Base-by-base conservation (phyloP, 2,329 filamentous ascomycete species). In the Neophaeococcomyces mojaviensis region DNA sequence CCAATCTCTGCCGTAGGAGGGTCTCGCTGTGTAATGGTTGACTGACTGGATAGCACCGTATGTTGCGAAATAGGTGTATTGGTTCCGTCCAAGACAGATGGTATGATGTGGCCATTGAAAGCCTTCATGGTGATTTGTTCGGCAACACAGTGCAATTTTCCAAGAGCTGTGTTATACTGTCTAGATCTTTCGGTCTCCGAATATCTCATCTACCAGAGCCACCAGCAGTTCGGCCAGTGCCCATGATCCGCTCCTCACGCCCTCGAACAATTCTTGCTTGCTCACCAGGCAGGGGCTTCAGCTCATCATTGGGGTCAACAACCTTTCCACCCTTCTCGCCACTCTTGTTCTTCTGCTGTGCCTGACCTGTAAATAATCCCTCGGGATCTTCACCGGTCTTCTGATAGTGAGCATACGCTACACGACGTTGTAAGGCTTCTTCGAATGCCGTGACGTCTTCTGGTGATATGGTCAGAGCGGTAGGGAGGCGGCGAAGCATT, bases 401-500 rank as follows among this genome's bases (percentile, higher is more conserved):
- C n/a, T 53, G 44, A 37, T 54, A 54, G 18, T 48, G 38, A 2
- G 46, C 49, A 38, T 55, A 54, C 9, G 53, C 53, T 24, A 55
- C 36, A 36, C 48, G 49, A 31, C 48, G 49, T 19, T 46, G 32
- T 35, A 50, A 44, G 12, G 41, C 19, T 50, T 73, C 67, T 58
- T 72, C 69, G 47, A 72, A 71, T n/a, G 65, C 55, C 13, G 64
- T 58, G 20, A 74, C 58, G 51, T 74, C 71, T 59, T 73, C 71
- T 3, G 65, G 60, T 1, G 71, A 72, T 18, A 74, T 62, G 35
- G 69, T 67, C 36, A 74, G 68, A n/a, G 69, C 67, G 18, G 71
- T 74, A 22, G 71, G 71, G 52, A 71, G 71, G 49, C 71, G 68
- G 50, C 71, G 71, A 47, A 74, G 68, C 71, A 74, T 73, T 28